Evolutionary conservation across 2,329 filamentous ascomycete species (phyloP), one percentile per base, ranked within the genome.

Genomic region (Penicillium thymicola): DNA sequence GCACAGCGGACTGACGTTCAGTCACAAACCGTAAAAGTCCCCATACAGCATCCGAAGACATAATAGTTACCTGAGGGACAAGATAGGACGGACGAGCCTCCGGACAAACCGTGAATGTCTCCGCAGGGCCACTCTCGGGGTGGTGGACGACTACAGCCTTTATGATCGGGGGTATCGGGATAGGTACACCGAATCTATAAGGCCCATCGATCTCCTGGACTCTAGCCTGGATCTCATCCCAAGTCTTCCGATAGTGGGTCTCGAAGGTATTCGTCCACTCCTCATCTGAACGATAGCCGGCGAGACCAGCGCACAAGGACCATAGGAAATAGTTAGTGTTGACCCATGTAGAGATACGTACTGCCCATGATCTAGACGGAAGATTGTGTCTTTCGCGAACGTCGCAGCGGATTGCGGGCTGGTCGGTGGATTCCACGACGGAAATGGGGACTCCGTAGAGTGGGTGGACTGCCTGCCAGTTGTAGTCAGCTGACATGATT

Each of bases 291-390:
- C 14, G 21, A 25, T 28, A 36, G 5, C 2, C n/a, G n/a, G 52
- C 52, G 2, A 43, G 52, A 10, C 37, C 45, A 11, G 45, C 45
- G 28, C 37, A 55, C 8, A 43, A n/a, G 28, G 10, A n/a, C 52
- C 52, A 55, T 14, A 55, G 16, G 28, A 55, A 55, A 38, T 55
- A 51, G 38, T 55, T 43, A 21, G 52, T 51, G 38, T 55, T 55
- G n/a, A 44, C n/a, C 52, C 52, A 55, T 11, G 36, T 49, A 3
- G 50, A 46, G 5, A 53, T 44, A 16, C 10, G 14, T 5, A 51
- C 28, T 0, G 49, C 36, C 47, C 47, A 51, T 18, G 49, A 51
- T 18, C 28, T 42, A n/a, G 30, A 27, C 4, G 40, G 40, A 8
- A 45, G 36, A 3, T 36, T 48, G 13, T 34, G 21, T 4, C 13